Evolutionary conservation across 768 basidiomycete genomes (phyloP).

Genomic region (Artomyces pyxidatus): DNA sequence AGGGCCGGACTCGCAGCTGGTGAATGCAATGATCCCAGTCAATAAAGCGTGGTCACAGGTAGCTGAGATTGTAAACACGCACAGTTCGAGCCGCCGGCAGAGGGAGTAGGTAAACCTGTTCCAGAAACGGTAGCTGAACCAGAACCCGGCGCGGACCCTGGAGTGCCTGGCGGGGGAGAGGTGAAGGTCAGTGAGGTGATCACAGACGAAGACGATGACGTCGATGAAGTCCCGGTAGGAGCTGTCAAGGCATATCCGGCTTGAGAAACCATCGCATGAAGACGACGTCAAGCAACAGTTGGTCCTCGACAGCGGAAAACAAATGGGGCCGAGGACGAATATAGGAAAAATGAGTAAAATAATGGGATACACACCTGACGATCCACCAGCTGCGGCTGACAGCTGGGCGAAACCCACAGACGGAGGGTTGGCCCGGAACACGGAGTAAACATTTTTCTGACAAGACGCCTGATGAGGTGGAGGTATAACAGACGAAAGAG

Average conservation of each 20-base stretch:
- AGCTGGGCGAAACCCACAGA: conserved; percentile 39
- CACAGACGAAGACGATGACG: not conserved
- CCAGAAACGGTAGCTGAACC: not conserved
- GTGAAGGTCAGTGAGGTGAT: not conserved
- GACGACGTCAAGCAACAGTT: not conserved
- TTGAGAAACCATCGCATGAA: not conserved
- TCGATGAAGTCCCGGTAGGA: not conserved
- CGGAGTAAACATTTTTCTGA: conserved; percentile 43
- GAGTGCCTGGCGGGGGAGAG: not conserved
- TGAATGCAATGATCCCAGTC: too few species aligned
- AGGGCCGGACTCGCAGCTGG: too few species aligned
- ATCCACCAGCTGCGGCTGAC: conserved; percentile 32
- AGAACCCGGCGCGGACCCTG: not conserved
- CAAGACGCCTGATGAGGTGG: too few species aligned
- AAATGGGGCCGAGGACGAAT: not conserved
- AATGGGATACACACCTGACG: conserved; percentile 12
- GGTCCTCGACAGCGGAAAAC: not conserved
- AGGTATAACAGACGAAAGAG: not conserved
- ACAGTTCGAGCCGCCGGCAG: not conserved
- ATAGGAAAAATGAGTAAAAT: not conserved
- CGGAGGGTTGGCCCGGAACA: conserved; percentile 26
- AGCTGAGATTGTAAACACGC: not conserved
- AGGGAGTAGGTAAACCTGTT: not conserved
- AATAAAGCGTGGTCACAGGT: not conserved
- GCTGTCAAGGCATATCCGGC: too few species aligned